Evolutionary conservation across 495 filamentous ascomycete species (phyloP).

Genomic region (Cudoniella acicularis): DNA sequence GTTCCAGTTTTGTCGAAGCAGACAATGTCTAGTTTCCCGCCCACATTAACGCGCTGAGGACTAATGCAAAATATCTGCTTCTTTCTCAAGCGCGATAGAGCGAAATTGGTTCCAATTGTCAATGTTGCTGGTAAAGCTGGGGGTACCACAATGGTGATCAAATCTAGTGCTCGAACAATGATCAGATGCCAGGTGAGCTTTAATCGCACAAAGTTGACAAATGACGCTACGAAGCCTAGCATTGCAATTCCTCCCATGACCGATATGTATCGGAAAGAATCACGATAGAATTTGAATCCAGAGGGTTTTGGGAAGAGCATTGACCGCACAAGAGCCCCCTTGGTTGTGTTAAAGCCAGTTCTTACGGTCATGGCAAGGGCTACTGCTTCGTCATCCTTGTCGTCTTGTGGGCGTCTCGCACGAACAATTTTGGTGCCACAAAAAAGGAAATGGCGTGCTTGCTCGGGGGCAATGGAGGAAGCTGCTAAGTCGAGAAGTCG

Average conservation of each 20-base stretch:
- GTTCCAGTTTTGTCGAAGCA: conserved; percentile 99
- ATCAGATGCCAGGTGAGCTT: conserved; percentile 83
- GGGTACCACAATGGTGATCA: conserved; percentile 97
- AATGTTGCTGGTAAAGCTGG: conserved; percentile 95
- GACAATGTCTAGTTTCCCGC: conserved; percentile 90
- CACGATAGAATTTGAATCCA: conserved; percentile 95
- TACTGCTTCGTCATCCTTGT: conserved; percentile 78
- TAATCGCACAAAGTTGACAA: conserved; percentile 87
- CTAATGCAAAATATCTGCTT: conserved; percentile 97
- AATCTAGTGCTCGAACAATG: conserved; percentile 83
- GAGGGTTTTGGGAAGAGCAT: conserved; percentile 99
- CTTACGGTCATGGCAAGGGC: conserved; percentile 88
- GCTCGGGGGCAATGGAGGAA: conserved; percentile 70
- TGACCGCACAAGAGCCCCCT: conserved; percentile 90
- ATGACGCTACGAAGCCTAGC: conserved; percentile 83
- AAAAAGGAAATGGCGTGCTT: conserved; percentile 87
- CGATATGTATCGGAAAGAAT: conserved; percentile 96
- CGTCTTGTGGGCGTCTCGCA: conserved; percentile 81
- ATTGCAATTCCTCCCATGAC: conserved; percentile 92
- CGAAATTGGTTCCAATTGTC: conserved; percentile 95
- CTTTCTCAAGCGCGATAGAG: conserved; percentile 76
- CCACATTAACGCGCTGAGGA: conserved; percentile 92
- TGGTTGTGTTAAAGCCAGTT: conserved; percentile 96
- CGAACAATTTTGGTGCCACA: conserved; percentile 94
- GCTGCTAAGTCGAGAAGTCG: conserved; percentile 68